Evolutionary conservation across 2,329 filamentous ascomycete genomes (phyloP).

Genomic region (Alternaria arborescens): DNA sequence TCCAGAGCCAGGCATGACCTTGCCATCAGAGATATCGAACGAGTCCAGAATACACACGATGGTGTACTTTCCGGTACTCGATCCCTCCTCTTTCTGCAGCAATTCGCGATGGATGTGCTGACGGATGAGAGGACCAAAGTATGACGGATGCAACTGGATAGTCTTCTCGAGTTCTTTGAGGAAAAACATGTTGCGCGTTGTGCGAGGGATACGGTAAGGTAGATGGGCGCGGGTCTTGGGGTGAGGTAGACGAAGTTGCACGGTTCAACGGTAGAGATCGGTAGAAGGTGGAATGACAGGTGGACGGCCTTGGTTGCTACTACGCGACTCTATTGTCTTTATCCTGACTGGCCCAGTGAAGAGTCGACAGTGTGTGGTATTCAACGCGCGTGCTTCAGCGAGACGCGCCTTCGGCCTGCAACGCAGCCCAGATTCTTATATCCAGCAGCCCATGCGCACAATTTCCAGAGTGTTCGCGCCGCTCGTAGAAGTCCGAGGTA

Average conservation of each 20-base stretch:
- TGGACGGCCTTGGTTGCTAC: constrained; percentile 24
- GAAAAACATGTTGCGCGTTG: constrained; percentile 81
- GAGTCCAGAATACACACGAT: constrained; percentile 98
- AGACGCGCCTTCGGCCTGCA: constrained; percentile 44
- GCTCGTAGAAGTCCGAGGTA: constrained; percentile 19
- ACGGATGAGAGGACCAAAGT: constrained; percentile 93
- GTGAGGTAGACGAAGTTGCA: constrained; percentile 22
- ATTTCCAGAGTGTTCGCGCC: constrained; percentile 25
- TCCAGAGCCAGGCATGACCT: constrained; percentile 89
- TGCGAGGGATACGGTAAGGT: constrained; percentile 15
- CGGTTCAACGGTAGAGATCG: constrained; percentile 17
- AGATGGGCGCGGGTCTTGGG: constrained; percentile 17
- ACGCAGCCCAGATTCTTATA: constrained; percentile 31
- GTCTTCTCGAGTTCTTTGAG: constrained; percentile 95
- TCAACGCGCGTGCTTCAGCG: constrained; percentile 30
- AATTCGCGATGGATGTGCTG: constrained; percentile 90
- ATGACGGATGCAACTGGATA: constrained; percentile 94
- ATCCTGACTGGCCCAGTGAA: constrained; percentile 28
- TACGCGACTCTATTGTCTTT: constrained; percentile 40
- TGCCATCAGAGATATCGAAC: constrained; percentile 91
- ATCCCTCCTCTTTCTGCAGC: constrained; percentile 91
- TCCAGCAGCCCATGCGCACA: constrained; percentile 41
- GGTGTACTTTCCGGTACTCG: constrained; percentile 94
- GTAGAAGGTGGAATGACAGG: constrained; percentile 11
- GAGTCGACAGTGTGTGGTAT: constrained; percentile 25